Evolutionary conservation across 2,329 filamentous ascomycete species (phyloP).

Genomic region (Diatrype stigma): DNA sequence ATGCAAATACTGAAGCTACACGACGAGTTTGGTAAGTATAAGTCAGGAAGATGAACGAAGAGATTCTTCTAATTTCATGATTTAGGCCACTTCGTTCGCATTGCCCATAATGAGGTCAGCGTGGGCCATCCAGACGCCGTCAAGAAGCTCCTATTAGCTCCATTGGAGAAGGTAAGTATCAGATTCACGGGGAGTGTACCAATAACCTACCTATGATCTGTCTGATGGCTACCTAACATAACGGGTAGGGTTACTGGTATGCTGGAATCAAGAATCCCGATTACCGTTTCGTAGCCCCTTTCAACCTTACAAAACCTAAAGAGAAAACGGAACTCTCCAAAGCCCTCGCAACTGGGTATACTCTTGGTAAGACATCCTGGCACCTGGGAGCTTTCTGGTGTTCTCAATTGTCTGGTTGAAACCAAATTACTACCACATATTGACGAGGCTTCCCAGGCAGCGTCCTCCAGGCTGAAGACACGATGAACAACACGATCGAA

Average conservation of each 20-base stretch:
- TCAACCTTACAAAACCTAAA: constrained; percentile 33
- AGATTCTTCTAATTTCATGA: background rate
- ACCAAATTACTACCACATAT: background rate
- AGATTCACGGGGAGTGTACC: too few relatives aligned
- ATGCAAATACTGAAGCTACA: constrained; percentile 31
- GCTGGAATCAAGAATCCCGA: constrained; percentile 33
- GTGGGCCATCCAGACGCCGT: constrained; percentile 38
- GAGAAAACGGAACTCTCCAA: constrained; percentile 29
- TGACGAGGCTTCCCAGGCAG: constrained; percentile 13
- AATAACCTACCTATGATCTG: too few relatives aligned
- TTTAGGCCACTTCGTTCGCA: constrained; percentile 37
- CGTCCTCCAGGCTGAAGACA: constrained; percentile 14
- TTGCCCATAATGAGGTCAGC: constrained; percentile 39
- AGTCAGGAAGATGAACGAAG: background rate
- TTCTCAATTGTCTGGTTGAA: too few relatives aligned
- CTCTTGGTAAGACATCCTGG: background rate
- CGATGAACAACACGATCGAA: constrained; percentile 13
- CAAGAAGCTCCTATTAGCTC: constrained; percentile 29
- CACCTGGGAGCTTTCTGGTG: background rate
- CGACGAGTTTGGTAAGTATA: constrained; percentile 31
- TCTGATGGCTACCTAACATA: background rate
- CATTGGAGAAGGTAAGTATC: constrained; percentile 26
- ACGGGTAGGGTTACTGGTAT: constrained; percentile 27
- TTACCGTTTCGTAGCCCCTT: constrained; percentile 34
- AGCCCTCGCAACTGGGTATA: constrained; percentile 29